Conservation (phyloP, 192 early-diverging fungal genomes). For the Gorgonomyces haynaldii region DNA sequence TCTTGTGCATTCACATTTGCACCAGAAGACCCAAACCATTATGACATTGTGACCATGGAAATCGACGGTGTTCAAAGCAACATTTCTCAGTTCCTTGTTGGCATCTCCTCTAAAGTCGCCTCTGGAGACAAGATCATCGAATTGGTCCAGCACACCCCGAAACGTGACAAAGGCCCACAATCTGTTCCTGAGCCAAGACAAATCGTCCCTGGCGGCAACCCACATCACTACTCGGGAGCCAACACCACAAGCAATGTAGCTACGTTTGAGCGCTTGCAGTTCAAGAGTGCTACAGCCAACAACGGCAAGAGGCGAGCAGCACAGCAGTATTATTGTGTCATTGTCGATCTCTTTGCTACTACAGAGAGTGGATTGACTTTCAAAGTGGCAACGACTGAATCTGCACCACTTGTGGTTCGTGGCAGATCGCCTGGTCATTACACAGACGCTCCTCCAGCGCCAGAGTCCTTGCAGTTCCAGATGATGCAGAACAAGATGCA, state of each 20-base stretch:
- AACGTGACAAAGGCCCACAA: slow-evolving; percentile 86
- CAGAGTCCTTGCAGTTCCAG: neutral
- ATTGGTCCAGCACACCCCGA: slow-evolving; percentile 86
- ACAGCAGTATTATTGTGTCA: slow-evolving; percentile 81
- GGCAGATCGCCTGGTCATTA: slow-evolving; percentile 94
- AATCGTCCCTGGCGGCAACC: slow-evolving; percentile 19
- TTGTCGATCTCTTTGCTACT: slow-evolving; percentile 58
- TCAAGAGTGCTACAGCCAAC: slow-evolving; percentile 91
- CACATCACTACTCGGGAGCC: slow-evolving; percentile 15
- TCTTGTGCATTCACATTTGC: slow-evolving; percentile 47
- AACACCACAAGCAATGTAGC: slow-evolving; percentile 20
- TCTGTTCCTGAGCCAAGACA: slow-evolving; percentile 31
- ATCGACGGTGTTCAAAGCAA: slow-evolving; percentile 33
- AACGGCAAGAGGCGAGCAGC: slow-evolving; percentile 84
- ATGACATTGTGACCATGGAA: slow-evolving; percentile 35
- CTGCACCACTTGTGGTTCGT: slow-evolving; percentile 79
- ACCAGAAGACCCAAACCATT: slow-evolving; percentile 7
- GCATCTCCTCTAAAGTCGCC: slow-evolving; percentile 62
- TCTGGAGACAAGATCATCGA: slow-evolving; percentile 67
- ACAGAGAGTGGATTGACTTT: slow-evolving; percentile 19
- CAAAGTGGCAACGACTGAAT: slow-evolving; percentile 58
- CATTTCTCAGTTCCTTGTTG: slow-evolving; percentile 60
- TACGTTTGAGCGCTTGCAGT: slow-evolving; percentile 88
- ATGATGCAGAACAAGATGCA: neutral
- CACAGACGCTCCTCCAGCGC: slow-evolving; percentile 4